phyloP scores from a whole-genome alignment of 2,329 filamentous ascomycete genomes.

The Colletotrichum australisinense region DNA sequence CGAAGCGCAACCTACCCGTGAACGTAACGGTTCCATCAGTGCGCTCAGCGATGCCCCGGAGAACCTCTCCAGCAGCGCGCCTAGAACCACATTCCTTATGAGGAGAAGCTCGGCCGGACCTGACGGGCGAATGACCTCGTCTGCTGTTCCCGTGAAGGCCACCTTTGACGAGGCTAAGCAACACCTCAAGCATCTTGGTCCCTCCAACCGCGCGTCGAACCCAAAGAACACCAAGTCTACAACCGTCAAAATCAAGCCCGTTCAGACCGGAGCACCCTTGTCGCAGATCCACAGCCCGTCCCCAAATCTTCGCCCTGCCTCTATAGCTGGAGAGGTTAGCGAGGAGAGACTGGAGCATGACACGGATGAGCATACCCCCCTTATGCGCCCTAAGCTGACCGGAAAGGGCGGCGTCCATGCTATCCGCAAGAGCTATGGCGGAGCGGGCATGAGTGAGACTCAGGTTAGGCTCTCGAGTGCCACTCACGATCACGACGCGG shows the following conservation, averaged over 20 bases:
- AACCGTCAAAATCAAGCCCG: slow-evolving; percentile 77
- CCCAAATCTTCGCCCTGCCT: slow-evolving; percentile 38
- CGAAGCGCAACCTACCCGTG: slow-evolving; percentile 41
- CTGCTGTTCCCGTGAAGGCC: slow-evolving; percentile 66
- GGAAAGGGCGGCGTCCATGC: slow-evolving; percentile 39
- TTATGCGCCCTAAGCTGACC: slow-evolving; percentile 38
- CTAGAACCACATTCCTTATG: slow-evolving; percentile 68
- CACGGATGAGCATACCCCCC: slow-evolving; percentile 33
- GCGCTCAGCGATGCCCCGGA: slow-evolving; percentile 51
- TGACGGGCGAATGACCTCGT: slow-evolving; percentile 61
- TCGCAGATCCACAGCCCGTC: slow-evolving; percentile 31
- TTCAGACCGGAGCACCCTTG: slow-evolving; percentile 54
- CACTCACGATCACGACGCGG: slow-evolving; percentile 14
- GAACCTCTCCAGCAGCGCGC: slow-evolving; percentile 59
- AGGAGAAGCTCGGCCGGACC: slow-evolving; percentile 66
- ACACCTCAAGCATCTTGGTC: slow-evolving; percentile 73
- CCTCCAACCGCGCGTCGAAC: slow-evolving; percentile 74
- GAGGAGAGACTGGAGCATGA: slow-evolving; percentile 28
- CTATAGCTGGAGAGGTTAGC: slow-evolving; percentile 35
- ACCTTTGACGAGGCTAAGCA: slow-evolving; percentile 72
- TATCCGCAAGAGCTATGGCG: slow-evolving; percentile 36
- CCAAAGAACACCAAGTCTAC: slow-evolving; percentile 71
- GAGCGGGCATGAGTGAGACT: slow-evolving; percentile 31
- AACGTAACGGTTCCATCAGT: slow-evolving; percentile 49
- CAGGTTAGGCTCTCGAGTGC: slow-evolving; percentile 31